Conservation (phyloP, 129 eudicot species). For the Gnaphalium uliginosum region DNA sequence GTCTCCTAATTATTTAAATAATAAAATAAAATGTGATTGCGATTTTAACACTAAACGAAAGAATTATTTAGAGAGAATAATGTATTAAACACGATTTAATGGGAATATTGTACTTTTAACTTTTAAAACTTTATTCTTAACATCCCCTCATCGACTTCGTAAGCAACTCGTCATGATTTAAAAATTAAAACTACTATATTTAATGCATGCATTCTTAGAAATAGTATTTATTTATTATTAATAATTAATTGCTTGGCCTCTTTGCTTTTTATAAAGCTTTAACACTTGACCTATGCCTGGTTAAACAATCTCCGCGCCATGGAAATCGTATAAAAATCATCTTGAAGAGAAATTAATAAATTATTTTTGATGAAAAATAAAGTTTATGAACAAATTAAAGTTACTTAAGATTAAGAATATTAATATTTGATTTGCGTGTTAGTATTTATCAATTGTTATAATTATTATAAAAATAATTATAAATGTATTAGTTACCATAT, state of each 20-base stretch:
- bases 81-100: background rate
- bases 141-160: background rate
- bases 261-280: background rate
- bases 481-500: too few relatives aligned
- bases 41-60: background rate
- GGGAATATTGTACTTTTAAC: slow-evolving; percentile 15
- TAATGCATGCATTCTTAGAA: too few relatives aligned
- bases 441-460: too few relatives aligned
- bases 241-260: background rate
- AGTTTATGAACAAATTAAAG: too few relatives aligned
- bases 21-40: background rate
- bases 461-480: too few relatives aligned
- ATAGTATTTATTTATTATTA: background rate
- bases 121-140: slow-evolving; percentile 11
- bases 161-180: slow-evolving; percentile 1
- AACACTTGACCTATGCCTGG: background rate
- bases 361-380: too few relatives aligned
- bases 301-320: background rate
- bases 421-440: too few relatives aligned
- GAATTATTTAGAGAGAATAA: slow-evolving; percentile 10
- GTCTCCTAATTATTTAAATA: background rate
- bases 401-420: too few relatives aligned
- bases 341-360: too few relatives aligned
- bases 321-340: too few relatives aligned
- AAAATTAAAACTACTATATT: too few relatives aligned